These are phyloP conservation scores for Amanita jacksonii DNA, from an alignment of 768 basidiomycete species.

Conservation along the genomic window DNA sequence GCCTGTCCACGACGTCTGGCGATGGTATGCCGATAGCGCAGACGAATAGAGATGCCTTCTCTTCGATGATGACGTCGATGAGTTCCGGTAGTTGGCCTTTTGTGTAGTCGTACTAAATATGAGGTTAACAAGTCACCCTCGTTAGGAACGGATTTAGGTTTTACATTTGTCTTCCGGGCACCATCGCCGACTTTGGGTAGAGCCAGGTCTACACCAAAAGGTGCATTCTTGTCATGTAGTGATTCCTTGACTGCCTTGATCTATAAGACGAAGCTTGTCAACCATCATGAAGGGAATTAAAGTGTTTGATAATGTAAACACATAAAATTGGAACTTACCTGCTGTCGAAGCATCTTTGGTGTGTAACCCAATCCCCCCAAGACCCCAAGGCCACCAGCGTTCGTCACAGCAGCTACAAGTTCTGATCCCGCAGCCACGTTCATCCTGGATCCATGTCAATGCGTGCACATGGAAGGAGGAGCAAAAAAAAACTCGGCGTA, in stretches of 20 bases:
- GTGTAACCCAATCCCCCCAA: constrained; percentile 88
- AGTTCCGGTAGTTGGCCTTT: constrained; percentile 78
- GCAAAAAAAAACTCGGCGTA: constrained; percentile 14
- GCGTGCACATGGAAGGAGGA: too few relatives aligned
- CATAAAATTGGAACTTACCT: constrained; percentile 38
- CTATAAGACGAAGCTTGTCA: constrained; percentile 24
- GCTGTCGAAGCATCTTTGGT: constrained; percentile 67
- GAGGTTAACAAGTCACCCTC: constrained; percentile 6
- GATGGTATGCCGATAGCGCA: constrained; percentile 89
- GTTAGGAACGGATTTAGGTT: too few relatives aligned
- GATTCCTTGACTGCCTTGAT: constrained; percentile 65
- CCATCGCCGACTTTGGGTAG: constrained; percentile 80
- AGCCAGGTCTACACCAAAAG: constrained; percentile 89
- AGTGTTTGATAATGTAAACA: not conserved
- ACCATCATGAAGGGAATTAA: not conserved
- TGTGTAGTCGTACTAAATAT: constrained; percentile 71
- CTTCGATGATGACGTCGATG: constrained; percentile 87
- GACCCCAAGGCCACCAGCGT: constrained; percentile 88
- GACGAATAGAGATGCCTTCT: constrained; percentile 82
- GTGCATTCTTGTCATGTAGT: constrained; percentile 63
- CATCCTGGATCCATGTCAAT: constrained; percentile 38
- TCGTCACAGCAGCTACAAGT: constrained; percentile 88
- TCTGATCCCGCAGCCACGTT: constrained; percentile 51
- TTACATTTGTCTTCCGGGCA: constrained; percentile 86
- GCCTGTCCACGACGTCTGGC: constrained; percentile 62